Base-by-base conservation (phyloP, 2,329 filamentous ascomycete species). In the Trichoderma brevicompactum region DNA sequence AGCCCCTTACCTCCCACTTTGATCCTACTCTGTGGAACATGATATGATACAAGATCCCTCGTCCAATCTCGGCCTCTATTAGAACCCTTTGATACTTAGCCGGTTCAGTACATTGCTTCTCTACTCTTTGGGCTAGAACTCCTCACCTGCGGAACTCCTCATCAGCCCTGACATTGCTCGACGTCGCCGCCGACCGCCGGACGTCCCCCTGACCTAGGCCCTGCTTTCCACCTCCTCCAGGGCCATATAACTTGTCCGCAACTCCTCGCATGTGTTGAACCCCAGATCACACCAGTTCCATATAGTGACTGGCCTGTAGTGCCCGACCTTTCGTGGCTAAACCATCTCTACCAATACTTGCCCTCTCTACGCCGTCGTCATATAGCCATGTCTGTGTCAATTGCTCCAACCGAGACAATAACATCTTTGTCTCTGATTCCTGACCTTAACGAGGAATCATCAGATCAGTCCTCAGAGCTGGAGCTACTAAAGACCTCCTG, bases 321-420 rank as follows among this genome's bases (percentile, higher is more conserved):
- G 36, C 7, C 36, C 34, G 32, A 34, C 23, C 28, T 55, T 38
- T 15, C 41, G 58, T 53, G 59, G 49, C 17, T 34, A 19, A n/a
- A 40, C 38, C 15, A 10, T 5, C 32, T 54, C 38, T 44, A 38
- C 36, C 36, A 8, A 50, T 44, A 49, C 19, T 17, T 59, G 17
- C 34, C 19, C 40, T 5, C 15, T n/a, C n/a, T 4, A 10, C 44
- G 23, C 48, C n/a, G 38, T 15, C 17, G 9, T 19, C 44, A n/a
- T 62, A 13, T 15, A 28, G 60, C 54, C 66, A 75, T 75, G 74
- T 72, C 73, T 50, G 63, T 70, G 64, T 69, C 74, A 10, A 59
- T 74, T 65, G 71, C 72, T 15, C 70, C 74, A 48, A 67, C 72
- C 12, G 68, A 75, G 61, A 73, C 73, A 5, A 65, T 73, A 12